Conservation (phyloP, 1,139 yeast species). For the Saccharomyces uvarum region DNA sequence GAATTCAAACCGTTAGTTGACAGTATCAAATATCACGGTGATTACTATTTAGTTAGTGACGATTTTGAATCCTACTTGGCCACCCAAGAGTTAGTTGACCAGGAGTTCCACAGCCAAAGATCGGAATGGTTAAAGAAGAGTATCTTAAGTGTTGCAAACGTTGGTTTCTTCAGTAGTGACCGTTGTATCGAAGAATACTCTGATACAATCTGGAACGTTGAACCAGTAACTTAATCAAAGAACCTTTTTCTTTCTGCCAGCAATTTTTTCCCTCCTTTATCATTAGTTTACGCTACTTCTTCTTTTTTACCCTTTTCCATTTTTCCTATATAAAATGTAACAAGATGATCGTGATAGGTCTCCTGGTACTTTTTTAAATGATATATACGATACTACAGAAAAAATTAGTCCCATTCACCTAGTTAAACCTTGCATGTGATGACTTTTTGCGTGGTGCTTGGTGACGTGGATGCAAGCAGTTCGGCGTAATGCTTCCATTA, state of each 20-base stretch:
- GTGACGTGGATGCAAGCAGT: too few species aligned
- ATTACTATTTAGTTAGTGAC: conserved; percentile 77
- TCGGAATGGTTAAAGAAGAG: conserved; percentile 70
- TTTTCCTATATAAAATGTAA: background rate
- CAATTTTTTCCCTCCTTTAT: background rate
- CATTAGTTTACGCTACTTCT: background rate
- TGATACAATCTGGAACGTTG: conserved; percentile 86
- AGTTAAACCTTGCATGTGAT: too few species aligned
- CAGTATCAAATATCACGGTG: conserved; percentile 66
- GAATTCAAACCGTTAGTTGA: conserved; percentile 67
- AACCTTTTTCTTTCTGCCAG: background rate
- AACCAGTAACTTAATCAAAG: conserved; percentile 41
- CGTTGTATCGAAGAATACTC: conserved; percentile 91
- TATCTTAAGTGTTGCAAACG: conserved; percentile 76
- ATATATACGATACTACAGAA: background rate
- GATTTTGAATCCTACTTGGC: conserved; percentile 83
- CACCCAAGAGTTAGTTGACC: conserved; percentile 70
- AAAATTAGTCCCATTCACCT: background rate
- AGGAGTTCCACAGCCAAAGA: conserved; percentile 57
- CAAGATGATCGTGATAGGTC: background rate
- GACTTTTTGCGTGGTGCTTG: too few species aligned
- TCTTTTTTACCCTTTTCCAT: background rate
- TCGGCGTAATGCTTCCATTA: background rate
- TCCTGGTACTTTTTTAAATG: background rate
- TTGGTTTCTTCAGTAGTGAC: conserved; percentile 90